Evolutionary conservation across 106 monocot genomes (phyloP).

Genomic region (Platanthera guangdongensis): DNA sequence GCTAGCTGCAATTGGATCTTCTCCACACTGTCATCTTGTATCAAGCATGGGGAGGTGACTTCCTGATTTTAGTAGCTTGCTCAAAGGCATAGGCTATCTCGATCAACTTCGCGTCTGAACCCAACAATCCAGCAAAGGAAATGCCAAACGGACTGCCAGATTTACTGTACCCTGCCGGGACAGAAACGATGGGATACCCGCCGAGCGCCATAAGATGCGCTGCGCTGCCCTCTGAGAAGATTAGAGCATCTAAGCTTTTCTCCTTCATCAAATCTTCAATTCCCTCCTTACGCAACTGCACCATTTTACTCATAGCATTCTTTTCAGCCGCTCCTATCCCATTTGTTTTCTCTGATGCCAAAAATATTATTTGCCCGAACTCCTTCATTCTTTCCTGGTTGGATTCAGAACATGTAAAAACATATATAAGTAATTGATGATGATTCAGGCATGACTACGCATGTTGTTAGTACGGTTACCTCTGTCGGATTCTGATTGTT

Average conservation of each 20-base stretch:
- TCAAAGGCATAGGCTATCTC: conserved; percentile 52
- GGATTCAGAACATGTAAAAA: no score
- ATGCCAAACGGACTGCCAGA: conserved; percentile 32
- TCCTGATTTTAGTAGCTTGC: conserved; percentile 33
- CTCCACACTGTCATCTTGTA: no score
- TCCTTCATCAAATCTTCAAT: conserved; percentile 23
- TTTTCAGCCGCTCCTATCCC: conserved; percentile 13
- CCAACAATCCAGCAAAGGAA: conserved; percentile 33
- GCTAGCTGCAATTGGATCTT: no score
- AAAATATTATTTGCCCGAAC: conserved; percentile 21
- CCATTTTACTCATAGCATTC: conserved; percentile 12
- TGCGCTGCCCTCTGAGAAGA: conserved; percentile 7
- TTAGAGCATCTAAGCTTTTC: conserved; percentile 28
- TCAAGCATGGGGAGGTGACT: background rate
- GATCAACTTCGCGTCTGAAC: conserved; percentile 36
- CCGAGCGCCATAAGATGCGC: conserved; percentile 13
- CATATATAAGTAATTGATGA: no score
- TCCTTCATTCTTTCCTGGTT: background rate
- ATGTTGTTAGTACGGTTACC: no score
- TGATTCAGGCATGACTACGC: no score
- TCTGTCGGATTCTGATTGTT: no score
- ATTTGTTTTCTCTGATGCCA: conserved; percentile 21
- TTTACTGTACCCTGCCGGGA: conserved; percentile 32
- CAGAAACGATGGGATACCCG: conserved; percentile 31
- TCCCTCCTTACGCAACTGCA: conserved; percentile 21